Evolutionary conservation across 1,284 basidiomycete genomes (phyloP).

Genomic region (Apiotrichum gamsii): DNA sequence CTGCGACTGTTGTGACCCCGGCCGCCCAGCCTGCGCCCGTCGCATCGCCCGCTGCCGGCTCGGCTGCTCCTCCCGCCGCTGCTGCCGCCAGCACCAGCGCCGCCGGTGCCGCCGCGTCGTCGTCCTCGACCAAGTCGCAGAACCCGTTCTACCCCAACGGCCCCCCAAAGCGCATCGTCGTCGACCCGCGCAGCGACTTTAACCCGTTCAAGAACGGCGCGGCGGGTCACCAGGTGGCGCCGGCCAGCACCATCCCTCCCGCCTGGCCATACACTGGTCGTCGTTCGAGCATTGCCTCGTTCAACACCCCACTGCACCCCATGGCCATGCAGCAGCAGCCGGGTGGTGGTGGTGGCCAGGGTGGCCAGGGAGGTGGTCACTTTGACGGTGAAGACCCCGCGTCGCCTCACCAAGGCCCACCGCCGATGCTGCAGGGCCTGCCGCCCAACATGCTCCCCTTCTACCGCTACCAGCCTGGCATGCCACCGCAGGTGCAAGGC

Average conservation of each 20-base stretch:
- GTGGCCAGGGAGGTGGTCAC: neutral
- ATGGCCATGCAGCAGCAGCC: constrained; percentile 10
- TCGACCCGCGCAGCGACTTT: constrained; percentile 87
- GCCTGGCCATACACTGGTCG: constrained; percentile 86
- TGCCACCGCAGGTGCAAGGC: constrained; percentile 25
- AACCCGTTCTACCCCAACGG: constrained; percentile 86
- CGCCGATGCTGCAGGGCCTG: constrained; percentile 25
- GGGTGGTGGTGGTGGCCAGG: neutral
- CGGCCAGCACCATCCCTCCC: constrained; percentile 63
- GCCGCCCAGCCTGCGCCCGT: neutral
- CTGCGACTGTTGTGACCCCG: neutral
- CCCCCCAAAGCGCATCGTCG: constrained; percentile 62
- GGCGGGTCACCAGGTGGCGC: constrained; percentile 51
- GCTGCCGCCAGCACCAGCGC: constrained; percentile 7
- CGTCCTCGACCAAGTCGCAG: constrained; percentile 42
- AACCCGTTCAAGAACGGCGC: constrained; percentile 69
- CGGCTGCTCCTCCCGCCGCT: constrained; percentile 53
- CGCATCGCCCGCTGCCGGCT: constrained; percentile 7
- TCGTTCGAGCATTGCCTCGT: constrained; percentile 61
- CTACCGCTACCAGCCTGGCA: constrained; percentile 33
- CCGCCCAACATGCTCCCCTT: constrained; percentile 32
- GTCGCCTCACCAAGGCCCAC: constrained; percentile 18
- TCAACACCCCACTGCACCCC: constrained; percentile 38
- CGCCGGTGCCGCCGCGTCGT: constrained; percentile 24
- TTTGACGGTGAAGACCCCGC: constrained; percentile 13